Evolutionary conservation across 257 asterid genomes (phyloP).

Genomic region (Solanum habrochaites): DNA sequence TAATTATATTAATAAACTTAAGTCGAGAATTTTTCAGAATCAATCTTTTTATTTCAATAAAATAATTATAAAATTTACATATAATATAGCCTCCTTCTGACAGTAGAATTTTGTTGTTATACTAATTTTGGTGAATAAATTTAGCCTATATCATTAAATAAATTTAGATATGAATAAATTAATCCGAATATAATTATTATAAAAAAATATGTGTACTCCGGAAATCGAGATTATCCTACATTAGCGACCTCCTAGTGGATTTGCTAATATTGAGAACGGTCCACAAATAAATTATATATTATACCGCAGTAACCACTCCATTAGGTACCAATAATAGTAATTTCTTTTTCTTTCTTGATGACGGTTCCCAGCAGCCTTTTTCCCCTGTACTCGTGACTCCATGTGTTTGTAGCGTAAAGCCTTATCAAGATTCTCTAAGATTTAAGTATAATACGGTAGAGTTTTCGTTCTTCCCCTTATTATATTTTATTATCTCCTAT

Average conservation of each 20-base stretch:
- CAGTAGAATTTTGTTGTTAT: background rate
- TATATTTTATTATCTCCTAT: background rate
- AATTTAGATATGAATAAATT: too few relatives aligned
- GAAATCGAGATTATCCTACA: background rate
- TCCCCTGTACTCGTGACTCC: background rate
- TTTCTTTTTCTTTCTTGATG: background rate
- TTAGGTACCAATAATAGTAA: background rate
- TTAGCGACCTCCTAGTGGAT: background rate
- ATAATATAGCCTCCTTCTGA: too few relatives aligned
- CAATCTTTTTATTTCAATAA: rapidly evolving
- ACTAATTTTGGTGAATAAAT: background rate
- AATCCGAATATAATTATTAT: too few relatives aligned
- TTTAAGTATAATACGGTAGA: conserved; percentile 3
- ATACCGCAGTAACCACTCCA: background rate
- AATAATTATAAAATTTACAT: too few relatives aligned
- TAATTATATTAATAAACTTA: rapidly evolving
- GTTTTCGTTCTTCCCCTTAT: background rate
- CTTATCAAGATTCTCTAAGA: background rate
- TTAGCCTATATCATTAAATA: background rate
- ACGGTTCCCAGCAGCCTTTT: background rate
- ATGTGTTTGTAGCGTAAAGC: background rate
- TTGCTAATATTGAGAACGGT: background rate
- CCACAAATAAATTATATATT: background rate
- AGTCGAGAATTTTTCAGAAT: rapidly evolving
- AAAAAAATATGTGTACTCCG: background rate